Conservation (phyloP, 345 rosid genomes). For the Arabidopsis suecica region DNA sequence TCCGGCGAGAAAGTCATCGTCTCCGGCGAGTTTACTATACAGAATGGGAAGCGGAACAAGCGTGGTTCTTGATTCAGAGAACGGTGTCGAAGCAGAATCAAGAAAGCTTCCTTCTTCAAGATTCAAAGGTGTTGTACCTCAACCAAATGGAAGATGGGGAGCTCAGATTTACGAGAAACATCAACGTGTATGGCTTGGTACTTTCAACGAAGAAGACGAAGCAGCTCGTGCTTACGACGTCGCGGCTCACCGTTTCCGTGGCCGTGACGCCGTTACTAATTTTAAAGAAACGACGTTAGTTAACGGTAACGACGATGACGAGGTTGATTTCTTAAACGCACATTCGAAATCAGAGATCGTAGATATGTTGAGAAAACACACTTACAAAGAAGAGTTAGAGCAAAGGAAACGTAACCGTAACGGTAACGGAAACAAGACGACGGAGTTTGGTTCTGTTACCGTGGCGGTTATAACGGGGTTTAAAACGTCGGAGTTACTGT, state of each 20-base stretch:
- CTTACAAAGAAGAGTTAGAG: constrained; percentile 74
- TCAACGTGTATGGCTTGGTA: constrained; percentile 94
- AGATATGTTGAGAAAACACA: constrained; percentile 89
- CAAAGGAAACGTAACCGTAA: constrained; percentile 54
- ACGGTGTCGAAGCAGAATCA: constrained; percentile 76
- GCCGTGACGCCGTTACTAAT: constrained; percentile 81
- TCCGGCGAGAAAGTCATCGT: constrained; percentile 24
- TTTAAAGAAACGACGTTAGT: constrained; percentile 50
- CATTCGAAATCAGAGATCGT: constrained; percentile 90
- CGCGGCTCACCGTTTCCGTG: constrained; percentile 83
- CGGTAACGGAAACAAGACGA: constrained; percentile 36
- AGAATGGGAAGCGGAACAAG: constrained; percentile 65
- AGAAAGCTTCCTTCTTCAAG: constrained; percentile 83
- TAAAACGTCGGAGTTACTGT: constrained; percentile 63
- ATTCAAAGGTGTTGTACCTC: constrained; percentile 96
- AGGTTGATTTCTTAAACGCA: constrained; percentile 59
- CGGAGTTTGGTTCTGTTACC: constrained; percentile 34
- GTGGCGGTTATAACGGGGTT: constrained; percentile 19
- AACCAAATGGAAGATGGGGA: constrained; percentile 98
- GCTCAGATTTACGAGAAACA: constrained; percentile 98
- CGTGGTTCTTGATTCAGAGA: constrained; percentile 62
- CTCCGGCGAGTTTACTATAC: constrained; percentile 50
- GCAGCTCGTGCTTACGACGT: constrained; percentile 89
- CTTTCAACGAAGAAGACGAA: constrained; percentile 78
- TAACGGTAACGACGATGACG: constrained; percentile 46